Percentiles rank a stretch among this genome's conserved stretches.
Conservation (phyloP, 2,329 filamentous ascomycete genomes). For the Sarocladium brachiariae region DNA sequence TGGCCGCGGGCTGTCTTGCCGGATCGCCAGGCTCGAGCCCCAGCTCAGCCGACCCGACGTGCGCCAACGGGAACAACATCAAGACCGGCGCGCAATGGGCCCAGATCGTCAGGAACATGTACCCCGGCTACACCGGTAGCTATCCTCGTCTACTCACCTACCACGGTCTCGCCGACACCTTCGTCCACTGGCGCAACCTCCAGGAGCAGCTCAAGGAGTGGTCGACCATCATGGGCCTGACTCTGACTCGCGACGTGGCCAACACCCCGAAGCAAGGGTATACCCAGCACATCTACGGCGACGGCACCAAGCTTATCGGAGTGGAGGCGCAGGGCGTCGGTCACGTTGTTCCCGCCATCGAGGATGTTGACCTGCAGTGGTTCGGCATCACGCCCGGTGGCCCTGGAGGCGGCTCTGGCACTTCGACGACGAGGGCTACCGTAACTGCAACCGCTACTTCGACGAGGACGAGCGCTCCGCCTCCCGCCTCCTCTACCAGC, state of each 20-base stretch:
- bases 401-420: slow-evolving; percentile 2
- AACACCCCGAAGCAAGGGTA: slow-evolving; percentile 22
- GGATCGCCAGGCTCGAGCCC: slow-evolving; percentile 30
- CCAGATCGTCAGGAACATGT: slow-evolving; percentile 34
- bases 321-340: slow-evolving; percentile 23
- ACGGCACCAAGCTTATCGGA: slow-evolving; percentile 25
- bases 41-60: slow-evolving; percentile 34
- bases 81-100: slow-evolving; percentile 33
- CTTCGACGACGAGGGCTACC: neutral
- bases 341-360: slow-evolving; percentile 22
- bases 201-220: slow-evolving; percentile 17
- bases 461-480: neutral
- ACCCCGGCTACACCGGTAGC: slow-evolving; percentile 38
- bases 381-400: slow-evolving; percentile 13
- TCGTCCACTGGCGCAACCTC: slow-evolving; percentile 12
- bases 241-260: slow-evolving; percentile 19
- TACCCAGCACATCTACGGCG: slow-evolving; percentile 26
- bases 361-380: slow-evolving; percentile 14
- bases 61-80: slow-evolving; percentile 40
- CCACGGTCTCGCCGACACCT: slow-evolving; percentile 36
- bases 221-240: slow-evolving; percentile 14
- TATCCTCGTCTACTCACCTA: slow-evolving; percentile 51
- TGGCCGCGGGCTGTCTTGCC: slow-evolving; percentile 43
- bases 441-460: neutral
- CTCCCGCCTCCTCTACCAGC: neutral